Base-by-base conservation (phyloP, 2,329 filamentous ascomycete species). In the Fusarium citri region DNA sequence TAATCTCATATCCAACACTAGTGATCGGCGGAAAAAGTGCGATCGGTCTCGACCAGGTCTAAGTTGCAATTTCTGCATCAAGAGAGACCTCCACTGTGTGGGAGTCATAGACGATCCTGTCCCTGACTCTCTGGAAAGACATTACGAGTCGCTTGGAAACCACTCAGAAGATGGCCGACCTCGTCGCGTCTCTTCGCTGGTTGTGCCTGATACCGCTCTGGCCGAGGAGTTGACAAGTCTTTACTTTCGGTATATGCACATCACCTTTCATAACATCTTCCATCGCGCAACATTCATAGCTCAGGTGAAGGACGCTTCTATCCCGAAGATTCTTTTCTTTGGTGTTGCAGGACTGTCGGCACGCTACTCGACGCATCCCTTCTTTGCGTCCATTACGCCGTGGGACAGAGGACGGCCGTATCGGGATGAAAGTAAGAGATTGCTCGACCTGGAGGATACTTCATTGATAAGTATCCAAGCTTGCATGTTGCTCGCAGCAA, bases 1-100 rank as follows among this genome's bases (percentile, higher is more conserved):
- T 6, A 18, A 18, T 34, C 53, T 48, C 7, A 55, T 8, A 22
- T 34, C 8, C 6, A 22, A 45, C 6, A 12, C 28, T 18, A 55
- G 57, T 23, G 31, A 47, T 54, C 57, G 57, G 28, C 57, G 53
- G 50, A 59, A 56, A 45, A 59, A 56, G 50, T 59, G 57, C 31
- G 34, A 56, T 18, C 34, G 57, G 7, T 54, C 57, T 22, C 57
- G 57, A 3, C 50, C 50, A 8, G 57, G 57, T 9, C 22, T 45
- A 15, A 55, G 40, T 11, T 59, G 50, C 50, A 18, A 41, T 22
- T 59, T 56, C 31, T 59, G 50, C 14, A 56, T 34, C 4, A 56
- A 41, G 9, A 37, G 50, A 20, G 57, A 50, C 53, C 50, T 59
- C 16, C 10, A 48, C 9, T 59, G 57, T 22, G 30, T 56, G 26